Conservation (phyloP, 2,329 filamentous ascomycete genomes). For the Alternaria sp. region DNA sequence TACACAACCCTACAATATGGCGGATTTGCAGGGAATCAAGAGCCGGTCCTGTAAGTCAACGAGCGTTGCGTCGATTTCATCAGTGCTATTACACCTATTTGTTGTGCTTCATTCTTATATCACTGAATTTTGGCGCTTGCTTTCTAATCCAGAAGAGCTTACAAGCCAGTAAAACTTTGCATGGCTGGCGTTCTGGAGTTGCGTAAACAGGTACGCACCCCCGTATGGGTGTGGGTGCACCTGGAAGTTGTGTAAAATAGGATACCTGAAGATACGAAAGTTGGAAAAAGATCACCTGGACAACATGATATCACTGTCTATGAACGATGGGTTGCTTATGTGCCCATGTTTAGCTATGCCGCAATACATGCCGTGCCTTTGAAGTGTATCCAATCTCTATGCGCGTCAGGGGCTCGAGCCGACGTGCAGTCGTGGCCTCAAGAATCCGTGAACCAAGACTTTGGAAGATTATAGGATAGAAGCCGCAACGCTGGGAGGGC, state of each 20-base stretch:
- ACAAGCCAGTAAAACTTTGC: neutral
- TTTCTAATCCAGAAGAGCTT: neutral
- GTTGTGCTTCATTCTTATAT: neutral
- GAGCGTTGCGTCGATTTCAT: neutral
- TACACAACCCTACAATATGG: neutral
- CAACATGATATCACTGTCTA: neutral
- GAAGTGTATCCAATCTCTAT: too few species aligned
- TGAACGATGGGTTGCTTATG: too few species aligned
- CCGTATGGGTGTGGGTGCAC: neutral
- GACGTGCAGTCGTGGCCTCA: too few species aligned
- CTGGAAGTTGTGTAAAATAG: neutral
- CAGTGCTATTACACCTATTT: neutral
- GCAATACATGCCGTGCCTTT: too few species aligned
- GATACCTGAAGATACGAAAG: neutral
- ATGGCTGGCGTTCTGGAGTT: constrained; percentile 2
- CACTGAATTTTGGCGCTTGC: neutral
- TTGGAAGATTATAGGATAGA: too few species aligned
- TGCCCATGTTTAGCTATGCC: too few species aligned
- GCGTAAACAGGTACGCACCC: neutral
- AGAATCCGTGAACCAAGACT: too few species aligned
- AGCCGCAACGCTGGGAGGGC: too few species aligned
- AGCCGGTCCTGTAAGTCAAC: neutral
- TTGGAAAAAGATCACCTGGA: neutral
- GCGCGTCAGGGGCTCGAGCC: too few species aligned
- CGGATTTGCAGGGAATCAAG: neutral